These are phyloP conservation scores for Xylariaceae sp. DNA, from an alignment of 2,329 filamentous ascomycete species.

Conservation along the genomic window DNA sequence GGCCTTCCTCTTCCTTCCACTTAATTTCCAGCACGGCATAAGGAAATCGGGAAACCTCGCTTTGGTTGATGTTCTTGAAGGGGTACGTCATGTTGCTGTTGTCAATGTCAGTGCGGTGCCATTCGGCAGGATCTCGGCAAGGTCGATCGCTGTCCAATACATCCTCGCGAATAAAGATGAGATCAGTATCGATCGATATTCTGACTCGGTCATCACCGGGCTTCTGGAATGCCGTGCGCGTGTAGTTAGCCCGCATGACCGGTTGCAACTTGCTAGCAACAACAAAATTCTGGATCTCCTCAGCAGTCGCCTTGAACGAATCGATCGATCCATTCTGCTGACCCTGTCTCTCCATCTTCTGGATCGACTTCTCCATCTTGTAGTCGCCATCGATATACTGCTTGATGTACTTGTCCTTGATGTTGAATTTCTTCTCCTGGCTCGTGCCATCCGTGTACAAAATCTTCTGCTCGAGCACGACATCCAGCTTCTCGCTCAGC, in stretches of 20 bases:
- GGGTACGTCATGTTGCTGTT: constrained; percentile 76
- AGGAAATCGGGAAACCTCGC: constrained; percentile 86
- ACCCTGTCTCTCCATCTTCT: constrained; percentile 78
- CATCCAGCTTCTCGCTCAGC: constrained; percentile 69
- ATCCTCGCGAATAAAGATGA: constrained; percentile 78
- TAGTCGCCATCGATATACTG: constrained; percentile 82
- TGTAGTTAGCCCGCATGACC: constrained; percentile 85
- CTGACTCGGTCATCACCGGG: constrained; percentile 85
- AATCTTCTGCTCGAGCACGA: constrained; percentile 85
- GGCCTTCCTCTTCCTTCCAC: constrained; percentile 59
- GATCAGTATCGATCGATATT: constrained; percentile 86
- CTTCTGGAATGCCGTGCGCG: constrained; percentile 92
- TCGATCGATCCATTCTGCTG: constrained; percentile 61
- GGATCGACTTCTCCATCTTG: constrained; percentile 82
- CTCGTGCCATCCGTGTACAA: constrained; percentile 71
- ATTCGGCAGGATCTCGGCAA: constrained; percentile 79
- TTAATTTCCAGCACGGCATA: constrained; percentile 92
- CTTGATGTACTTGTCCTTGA: constrained; percentile 93
- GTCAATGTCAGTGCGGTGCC: constrained; percentile 91
- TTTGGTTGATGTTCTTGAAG: constrained; percentile 80
- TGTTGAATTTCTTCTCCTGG: constrained; percentile 71
- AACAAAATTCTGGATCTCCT: constrained; percentile 75
- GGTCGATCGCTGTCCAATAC: constrained; percentile 76
- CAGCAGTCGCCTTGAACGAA: constrained; percentile 64
- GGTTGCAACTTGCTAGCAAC: constrained; percentile 73